Conservation (phyloP, 441 rosid genomes). For the Rhodomyrtus psidioides region DNA sequence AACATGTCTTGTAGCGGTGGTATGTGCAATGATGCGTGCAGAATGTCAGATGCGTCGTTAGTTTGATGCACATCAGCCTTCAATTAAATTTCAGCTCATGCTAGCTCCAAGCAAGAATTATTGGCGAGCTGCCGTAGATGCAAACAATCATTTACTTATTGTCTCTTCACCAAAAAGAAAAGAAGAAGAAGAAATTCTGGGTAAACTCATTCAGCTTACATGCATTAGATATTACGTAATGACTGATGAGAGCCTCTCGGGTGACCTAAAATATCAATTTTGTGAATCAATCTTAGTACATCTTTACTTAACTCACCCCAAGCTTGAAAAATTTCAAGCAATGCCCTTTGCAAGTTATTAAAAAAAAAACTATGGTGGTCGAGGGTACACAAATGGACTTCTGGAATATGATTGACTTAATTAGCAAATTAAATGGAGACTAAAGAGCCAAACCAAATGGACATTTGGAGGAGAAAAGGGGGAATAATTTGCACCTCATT, state of each 20-base stretch:
- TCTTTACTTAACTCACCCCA: background rate
- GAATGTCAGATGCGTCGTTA: background rate
- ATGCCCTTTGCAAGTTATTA: background rate
- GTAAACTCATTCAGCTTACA: background rate
- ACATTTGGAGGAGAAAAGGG: background rate
- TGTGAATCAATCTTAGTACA: background rate
- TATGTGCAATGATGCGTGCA: background rate
- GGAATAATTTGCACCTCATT: background rate
- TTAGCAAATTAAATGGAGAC: background rate
- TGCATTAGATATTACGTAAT: background rate
- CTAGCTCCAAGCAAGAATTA: background rate
- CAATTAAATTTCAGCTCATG: background rate
- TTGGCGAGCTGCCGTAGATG: too few species aligned
- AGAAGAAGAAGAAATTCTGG: background rate
- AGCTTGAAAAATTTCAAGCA: background rate
- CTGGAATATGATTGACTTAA: background rate
- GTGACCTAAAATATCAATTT: background rate
- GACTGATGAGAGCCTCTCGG: background rate
- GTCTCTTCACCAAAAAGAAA: background rate
- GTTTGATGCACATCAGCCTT: background rate
- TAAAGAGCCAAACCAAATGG: background rate
- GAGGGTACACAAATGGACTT: background rate
- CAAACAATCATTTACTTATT: background rate
- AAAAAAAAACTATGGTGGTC: background rate
- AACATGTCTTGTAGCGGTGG: too few species aligned